Conservation (phyloP, 164 flowering plant species). For the Amborella trichopoda region DNA sequence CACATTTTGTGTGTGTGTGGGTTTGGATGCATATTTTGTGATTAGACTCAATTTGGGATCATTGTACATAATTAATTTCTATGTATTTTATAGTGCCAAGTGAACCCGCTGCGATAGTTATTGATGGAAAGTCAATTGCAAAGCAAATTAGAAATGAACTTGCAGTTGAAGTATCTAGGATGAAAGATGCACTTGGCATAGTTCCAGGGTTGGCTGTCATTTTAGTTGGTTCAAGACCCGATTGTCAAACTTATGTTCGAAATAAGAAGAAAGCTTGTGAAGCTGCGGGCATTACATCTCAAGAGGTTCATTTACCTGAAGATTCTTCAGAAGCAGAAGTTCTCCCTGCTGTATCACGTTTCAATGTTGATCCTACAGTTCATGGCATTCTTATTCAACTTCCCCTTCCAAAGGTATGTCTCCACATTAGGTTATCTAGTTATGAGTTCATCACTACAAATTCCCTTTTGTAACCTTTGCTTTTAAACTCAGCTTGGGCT, state of each 20-base stretch:
- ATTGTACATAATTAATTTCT: too few relatives aligned
- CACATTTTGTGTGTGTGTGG: too few relatives aligned
- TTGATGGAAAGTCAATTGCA: conserved; percentile 80
- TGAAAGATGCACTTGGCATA: conserved; percentile 67
- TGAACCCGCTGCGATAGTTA: conserved; percentile 45
- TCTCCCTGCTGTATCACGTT: conserved; percentile 37
- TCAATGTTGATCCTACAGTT: conserved; percentile 66
- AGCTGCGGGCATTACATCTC: conserved; percentile 75
- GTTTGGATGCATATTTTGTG: too few relatives aligned
- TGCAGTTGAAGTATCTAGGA: conserved; percentile 47
- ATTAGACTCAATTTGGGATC: too few relatives aligned
- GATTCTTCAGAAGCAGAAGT: conserved; percentile 65
- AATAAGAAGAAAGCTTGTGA: conserved; percentile 87
- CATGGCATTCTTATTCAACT: conserved; percentile 96
- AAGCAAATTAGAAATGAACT: conserved; percentile 71
- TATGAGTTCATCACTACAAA: too few relatives aligned
- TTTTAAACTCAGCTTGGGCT: too few relatives aligned
- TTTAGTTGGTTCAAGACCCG: conserved; percentile 84
- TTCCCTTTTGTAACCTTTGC: too few relatives aligned
- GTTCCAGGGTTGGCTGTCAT: conserved; percentile 96
- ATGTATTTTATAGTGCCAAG: background rate
- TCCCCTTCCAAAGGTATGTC: conserved; percentile 77
- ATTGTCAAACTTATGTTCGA: conserved; percentile 86
- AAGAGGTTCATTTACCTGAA: conserved; percentile 59
- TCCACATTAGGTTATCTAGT: too few relatives aligned